phyloP scores from a whole-genome alignment of 306 rosid genomes.

The Luffa acutangula region DNA sequence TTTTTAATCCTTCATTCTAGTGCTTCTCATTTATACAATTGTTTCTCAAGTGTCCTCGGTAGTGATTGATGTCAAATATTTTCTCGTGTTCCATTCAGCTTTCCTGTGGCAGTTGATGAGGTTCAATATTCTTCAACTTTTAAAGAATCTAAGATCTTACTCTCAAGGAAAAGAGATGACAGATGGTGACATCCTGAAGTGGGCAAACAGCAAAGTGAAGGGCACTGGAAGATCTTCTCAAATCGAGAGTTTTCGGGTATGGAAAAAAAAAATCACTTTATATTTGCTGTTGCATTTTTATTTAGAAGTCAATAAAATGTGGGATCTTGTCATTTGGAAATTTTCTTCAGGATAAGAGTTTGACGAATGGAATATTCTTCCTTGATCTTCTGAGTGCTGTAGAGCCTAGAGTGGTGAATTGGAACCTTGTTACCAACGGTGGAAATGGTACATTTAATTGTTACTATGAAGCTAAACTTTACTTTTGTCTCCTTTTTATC shows the following conservation, averaged over 20 bases:
- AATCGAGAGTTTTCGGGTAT: conserved; percentile 78
- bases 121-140: conserved; percentile 75
- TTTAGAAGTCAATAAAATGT: background rate
- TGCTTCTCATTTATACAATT: background rate
- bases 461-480: background rate
- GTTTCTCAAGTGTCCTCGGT: background rate
- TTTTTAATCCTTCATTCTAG: background rate
- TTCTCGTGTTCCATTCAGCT: conserved; percentile 32
- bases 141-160: conserved; percentile 72
- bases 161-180: conserved; percentile 84
- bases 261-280: background rate
- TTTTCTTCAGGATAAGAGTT: conserved; percentile 61
- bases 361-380: conserved; percentile 78
- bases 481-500: background rate
- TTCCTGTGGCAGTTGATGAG: conserved; percentile 95
- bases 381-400: conserved; percentile 96
- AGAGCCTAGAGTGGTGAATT: conserved; percentile 90
- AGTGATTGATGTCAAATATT: background rate
- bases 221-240: conserved; percentile 67
- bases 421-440: conserved; percentile 97
- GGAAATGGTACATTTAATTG: conserved; percentile 47
- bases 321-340: background rate
- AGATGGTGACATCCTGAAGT: conserved; percentile 75
- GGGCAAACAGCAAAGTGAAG: conserved; percentile 80
- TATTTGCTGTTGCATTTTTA: background rate